Conservation (phyloP, 306 rosid genomes). For the Pyrus communis region DNA sequence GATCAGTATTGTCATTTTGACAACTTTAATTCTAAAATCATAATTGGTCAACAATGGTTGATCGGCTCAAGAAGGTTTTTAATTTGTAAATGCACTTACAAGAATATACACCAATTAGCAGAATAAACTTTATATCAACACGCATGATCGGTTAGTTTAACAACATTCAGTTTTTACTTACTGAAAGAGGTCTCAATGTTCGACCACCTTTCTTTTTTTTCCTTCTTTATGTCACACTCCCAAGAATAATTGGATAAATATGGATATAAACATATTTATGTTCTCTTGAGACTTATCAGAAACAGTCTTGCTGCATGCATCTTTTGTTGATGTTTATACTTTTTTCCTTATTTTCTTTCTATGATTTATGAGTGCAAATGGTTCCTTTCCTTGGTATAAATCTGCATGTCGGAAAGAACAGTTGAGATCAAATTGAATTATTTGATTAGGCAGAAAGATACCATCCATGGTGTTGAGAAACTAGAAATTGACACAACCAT, state of each 20-base stretch:
- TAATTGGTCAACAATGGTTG: slow-evolving; percentile 40
- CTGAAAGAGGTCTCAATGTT: no score
- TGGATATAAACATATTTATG: neutral
- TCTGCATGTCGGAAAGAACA: slow-evolving; percentile 5
- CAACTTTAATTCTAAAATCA: slow-evolving; percentile 3
- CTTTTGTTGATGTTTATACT: slow-evolving; percentile 1
- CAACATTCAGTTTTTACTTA: neutral
- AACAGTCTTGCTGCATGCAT: neutral
- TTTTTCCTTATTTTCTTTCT: slow-evolving; percentile 3
- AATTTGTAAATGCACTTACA: slow-evolving; percentile 14
- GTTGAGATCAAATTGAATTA: slow-evolving; percentile 37
- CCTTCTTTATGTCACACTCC: neutral
- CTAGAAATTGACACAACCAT: slow-evolving; percentile 37
- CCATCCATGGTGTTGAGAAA: neutral
- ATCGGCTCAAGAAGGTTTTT: slow-evolving; percentile 52
- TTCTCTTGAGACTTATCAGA: neutral
- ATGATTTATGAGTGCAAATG: slow-evolving; percentile 18
- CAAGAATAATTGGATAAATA: neutral
- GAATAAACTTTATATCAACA: neutral
- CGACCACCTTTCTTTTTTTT: no score
- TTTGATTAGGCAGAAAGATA: slow-evolving; percentile 35
- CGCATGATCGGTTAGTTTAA: neutral
- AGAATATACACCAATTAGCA: slow-evolving; percentile 9
- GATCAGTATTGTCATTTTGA: slow-evolving; percentile 12
- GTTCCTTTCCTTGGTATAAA: neutral